Base-by-base conservation (phyloP, 805 yeast species). In the Tetrapisispora fleetii region DNA sequence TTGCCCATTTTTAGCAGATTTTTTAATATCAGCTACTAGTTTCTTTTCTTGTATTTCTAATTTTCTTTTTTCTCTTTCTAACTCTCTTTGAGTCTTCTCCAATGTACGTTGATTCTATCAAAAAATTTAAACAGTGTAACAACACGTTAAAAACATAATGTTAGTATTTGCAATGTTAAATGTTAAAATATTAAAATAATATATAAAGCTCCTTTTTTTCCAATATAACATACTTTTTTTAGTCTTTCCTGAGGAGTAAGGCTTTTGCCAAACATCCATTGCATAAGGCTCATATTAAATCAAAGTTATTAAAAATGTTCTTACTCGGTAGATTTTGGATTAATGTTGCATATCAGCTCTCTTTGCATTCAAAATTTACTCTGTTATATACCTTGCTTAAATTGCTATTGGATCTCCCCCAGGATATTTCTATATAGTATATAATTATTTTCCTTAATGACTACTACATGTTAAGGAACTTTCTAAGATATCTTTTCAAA, bases 181-280 rank as follows among this genome's bases (percentile, higher is more conserved):
- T n/a, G n/a, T n/a, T n/a, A n/a, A n/a, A n/a, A n/a, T n/a, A n/a
- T n/a, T n/a, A n/a, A n/a, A n/a, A n/a, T n/a, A n/a, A n/a, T n/a
- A n/a, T n/a, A n/a, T n/a, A n/a, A n/a, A n/a, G n/a, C n/a, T n/a
- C n/a, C n/a, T 13, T 32, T 4, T 32, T 4, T 13, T 32, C 14
- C 33, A 22, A 24, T 17, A 32, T 24, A 11, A 60, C 73, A 47
- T 59, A 72, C 77, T 59, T 81, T 91, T 54, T 97, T 80, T 63
- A 93, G 78, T 65, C 89, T 77, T 69, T 93, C 99, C 64, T 90
- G 97, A 11, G 99, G 98, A 43, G 98, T 88, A 53, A 85, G 70
- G 63, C 83, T 79, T 74, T 88, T 86, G 10, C 99, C 99, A 69
- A 93, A 93, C 27, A 86, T 88, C 98, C 98, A 93, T 60, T 90